A percentile compares a stretch with the other conserved stretches of the same genome.
Evolutionary conservation across 2,329 filamentous ascomycete genomes (phyloP).

Genomic region (Nemania sp.): DNA sequence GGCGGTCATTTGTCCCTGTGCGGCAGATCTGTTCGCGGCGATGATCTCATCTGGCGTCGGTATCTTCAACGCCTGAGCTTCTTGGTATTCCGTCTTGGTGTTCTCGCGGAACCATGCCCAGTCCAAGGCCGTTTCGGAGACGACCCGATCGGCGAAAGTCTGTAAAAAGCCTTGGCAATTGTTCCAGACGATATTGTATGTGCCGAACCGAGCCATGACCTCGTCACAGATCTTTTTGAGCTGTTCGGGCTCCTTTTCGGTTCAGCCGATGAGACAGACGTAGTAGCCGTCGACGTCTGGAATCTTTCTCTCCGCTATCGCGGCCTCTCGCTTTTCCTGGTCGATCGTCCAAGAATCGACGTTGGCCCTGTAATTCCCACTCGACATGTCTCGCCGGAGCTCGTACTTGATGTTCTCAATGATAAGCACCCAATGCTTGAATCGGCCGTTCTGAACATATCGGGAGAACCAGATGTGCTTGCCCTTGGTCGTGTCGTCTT

Average conservation of each 20-base stretch:
- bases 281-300: constrained; percentile 11
- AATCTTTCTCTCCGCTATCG: constrained; percentile 9
- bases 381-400: constrained; percentile 2
- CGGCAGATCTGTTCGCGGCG: constrained; percentile 1
- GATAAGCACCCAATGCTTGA: constrained; percentile 5
- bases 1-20: background rate
- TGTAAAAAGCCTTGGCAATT: background rate
- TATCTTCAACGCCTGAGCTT: background rate
- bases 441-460: constrained; percentile 2
- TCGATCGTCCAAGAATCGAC: constrained; percentile 8
- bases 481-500: constrained; percentile 8
- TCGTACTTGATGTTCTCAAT: constrained; percentile 3
- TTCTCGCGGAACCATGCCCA: constrained; percentile 6
- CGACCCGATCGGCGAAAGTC: constrained; percentile 1
- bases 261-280: background rate
- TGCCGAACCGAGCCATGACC: constrained; percentile 4
- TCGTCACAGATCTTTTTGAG: constrained; percentile 5
- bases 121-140: constrained; percentile 8
- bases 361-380: constrained; percentile 3
- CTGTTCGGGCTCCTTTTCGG: background rate
- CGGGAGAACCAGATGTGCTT: constrained; percentile 9
- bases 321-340: constrained; percentile 6
- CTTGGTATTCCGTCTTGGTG: constrained; percentile 8
- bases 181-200: constrained; percentile 11
- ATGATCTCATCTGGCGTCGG: constrained; percentile 9